Conservation (phyloP, 2,329 filamentous ascomycete genomes). For the Cladophialophora chaetospira region DNA sequence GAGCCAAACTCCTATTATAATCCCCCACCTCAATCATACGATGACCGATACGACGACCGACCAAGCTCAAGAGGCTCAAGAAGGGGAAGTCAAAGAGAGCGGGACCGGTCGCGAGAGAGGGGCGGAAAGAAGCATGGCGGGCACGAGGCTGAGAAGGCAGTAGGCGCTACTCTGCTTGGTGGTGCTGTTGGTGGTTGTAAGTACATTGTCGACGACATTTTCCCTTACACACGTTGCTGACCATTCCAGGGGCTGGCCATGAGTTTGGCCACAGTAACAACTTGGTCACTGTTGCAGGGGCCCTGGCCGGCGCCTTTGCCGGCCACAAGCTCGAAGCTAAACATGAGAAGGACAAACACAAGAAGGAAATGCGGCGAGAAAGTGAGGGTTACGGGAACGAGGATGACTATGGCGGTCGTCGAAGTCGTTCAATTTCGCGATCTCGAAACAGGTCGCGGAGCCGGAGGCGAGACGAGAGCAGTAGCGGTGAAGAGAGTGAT, state of each 20-base stretch:
- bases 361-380: conserved; percentile 19
- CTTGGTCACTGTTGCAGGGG: conserved; percentile 22
- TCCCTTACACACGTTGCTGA: background rate
- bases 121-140: conserved; percentile 28
- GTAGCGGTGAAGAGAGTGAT: conserved; percentile 26
- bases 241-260: conserved; percentile 26
- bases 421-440: conserved; percentile 18
- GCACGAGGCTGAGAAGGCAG: conserved; percentile 39
- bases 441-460: conserved; percentile 18
- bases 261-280: conserved; percentile 28
- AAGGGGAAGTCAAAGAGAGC: conserved; percentile 16
- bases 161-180: conserved; percentile 42
- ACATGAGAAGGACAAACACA: conserved; percentile 29
- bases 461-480: conserved; percentile 18
- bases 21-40: conserved; percentile 9
- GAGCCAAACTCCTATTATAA: conserved; percentile 25
- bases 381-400: conserved; percentile 18
- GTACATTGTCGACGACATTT: background rate
- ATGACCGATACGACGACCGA: conserved; percentile 21
- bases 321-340: conserved; percentile 31
- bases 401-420: conserved; percentile 13
- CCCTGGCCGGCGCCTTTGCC: conserved; percentile 29
- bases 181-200: conserved; percentile 41
- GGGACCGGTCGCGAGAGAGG: conserved; percentile 15
- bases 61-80: conserved; percentile 21